These are phyloP conservation scores for Trypanosoma vivax DNA, from an alignment of 208 protist genomes.

Conservation along the genomic window DNA sequence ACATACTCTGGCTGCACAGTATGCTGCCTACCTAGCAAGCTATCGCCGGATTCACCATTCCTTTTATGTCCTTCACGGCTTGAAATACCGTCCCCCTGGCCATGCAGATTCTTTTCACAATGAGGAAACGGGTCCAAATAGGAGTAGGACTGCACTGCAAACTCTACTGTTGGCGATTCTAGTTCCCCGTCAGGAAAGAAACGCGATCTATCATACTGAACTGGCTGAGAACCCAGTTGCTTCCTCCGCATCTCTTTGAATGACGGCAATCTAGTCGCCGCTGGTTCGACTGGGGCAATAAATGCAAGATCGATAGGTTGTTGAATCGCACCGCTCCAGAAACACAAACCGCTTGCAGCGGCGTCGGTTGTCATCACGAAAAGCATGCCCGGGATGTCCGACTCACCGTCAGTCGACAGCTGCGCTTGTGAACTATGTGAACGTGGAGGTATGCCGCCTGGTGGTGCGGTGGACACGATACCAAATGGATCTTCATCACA, in stretches of 20 bases:
- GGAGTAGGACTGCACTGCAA: conserved; percentile 50
- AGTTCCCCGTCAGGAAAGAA: conserved; percentile 72
- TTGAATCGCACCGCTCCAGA: conserved; percentile 81
- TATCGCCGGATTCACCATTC: neutral
- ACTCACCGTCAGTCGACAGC: neutral
- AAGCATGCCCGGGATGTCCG: conserved; percentile 38
- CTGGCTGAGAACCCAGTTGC: conserved; percentile 5
- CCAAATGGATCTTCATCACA: conserved; percentile 57
- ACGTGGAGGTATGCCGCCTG: neutral
- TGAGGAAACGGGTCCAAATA: conserved; percentile 70
- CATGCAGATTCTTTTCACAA: neutral
- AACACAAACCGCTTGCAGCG: conserved; percentile 30
- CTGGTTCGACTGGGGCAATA: conserved; percentile 39
- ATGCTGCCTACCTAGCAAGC: neutral
- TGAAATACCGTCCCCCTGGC: neutral
- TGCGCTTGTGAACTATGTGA: neutral
- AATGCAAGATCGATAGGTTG: conserved; percentile 77
- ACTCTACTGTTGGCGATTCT: conserved; percentile 24
- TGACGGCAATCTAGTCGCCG: conserved; percentile 29
- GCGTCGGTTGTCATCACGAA: conserved; percentile 39
- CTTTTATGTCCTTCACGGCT: neutral
- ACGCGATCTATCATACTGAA: conserved; percentile 20
- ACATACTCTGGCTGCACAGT: neutral
- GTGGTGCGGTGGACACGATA: conserved; percentile 30
- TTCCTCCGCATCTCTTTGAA: conserved; percentile 39